phyloP scores from a whole-genome alignment of 202 grass and related monocot genomes.

The Zizania palustris region DNA sequence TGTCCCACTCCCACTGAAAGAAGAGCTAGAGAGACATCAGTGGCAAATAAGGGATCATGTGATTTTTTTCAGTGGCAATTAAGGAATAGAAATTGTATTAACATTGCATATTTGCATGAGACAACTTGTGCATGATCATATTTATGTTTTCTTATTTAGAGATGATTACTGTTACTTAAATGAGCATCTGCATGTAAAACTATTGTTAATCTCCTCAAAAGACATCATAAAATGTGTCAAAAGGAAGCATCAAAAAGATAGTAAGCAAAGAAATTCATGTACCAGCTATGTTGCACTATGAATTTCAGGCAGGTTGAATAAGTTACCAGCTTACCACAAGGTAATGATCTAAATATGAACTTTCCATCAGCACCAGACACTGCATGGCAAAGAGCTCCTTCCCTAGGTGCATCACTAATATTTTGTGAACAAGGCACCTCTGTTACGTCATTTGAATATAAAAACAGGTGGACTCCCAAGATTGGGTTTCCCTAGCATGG shows the following conservation, averaged over 20 bases:
- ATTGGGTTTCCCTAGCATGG: slow-evolving; percentile 85
- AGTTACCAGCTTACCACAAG: slow-evolving; percentile 85
- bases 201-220: slow-evolving; percentile 7
- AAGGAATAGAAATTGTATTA: background rate
- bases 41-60: background rate
- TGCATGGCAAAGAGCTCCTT: slow-evolving; percentile 88
- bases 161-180: slow-evolving; percentile 14
- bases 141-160: slow-evolving; percentile 2
- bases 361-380: slow-evolving; percentile 85
- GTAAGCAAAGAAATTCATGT: slow-evolving; percentile 25
- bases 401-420: slow-evolving; percentile 60
- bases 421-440: slow-evolving; percentile 68
- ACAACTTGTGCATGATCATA: slow-evolving; percentile 16
- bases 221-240: slow-evolving; percentile 11
- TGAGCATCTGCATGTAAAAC: slow-evolving; percentile 18
- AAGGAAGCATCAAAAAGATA: background rate
- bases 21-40: background rate
- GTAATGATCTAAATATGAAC: slow-evolving; percentile 80
- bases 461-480: slow-evolving; percentile 82
- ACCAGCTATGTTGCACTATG: slow-evolving; percentile 5
- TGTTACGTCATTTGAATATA: slow-evolving; percentile 85
- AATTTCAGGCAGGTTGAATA: slow-evolving; percentile 24
- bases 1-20: background rate
- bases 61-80: background rate
- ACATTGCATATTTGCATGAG: slow-evolving; percentile 1